phyloP scores from a whole-genome alignment of 192 early-diverging fungal species.

The Coemansia sp. region DNA sequence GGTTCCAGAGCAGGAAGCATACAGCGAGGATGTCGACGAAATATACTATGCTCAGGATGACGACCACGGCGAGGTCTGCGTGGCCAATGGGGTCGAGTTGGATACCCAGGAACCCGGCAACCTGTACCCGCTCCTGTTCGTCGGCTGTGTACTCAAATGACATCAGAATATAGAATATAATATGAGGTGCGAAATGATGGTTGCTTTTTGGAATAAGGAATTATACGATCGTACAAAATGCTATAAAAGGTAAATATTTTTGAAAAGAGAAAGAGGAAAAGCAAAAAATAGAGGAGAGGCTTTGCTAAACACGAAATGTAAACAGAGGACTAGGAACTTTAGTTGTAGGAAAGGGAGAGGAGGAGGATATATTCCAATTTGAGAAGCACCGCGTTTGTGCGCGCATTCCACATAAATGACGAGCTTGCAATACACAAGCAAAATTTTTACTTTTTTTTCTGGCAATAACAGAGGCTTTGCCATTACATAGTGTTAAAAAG shows the following conservation, averaged over 20 bases:
- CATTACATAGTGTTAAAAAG: too few relatives aligned
- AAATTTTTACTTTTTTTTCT: too few relatives aligned
- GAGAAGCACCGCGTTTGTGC: background rate
- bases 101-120: conserved; percentile 32
- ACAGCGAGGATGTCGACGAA: conserved; percentile 31
- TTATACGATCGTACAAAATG: background rate
- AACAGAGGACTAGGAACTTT: background rate
- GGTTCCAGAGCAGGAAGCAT: conserved; percentile 42
- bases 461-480: too few relatives aligned
- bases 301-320: background rate
- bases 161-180: conserved; percentile 17
- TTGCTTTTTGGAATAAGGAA: background rate
- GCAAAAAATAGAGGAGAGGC: conserved; percentile 3
- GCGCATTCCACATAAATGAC: background rate
- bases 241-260: background rate
- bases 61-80: conserved; percentile 33
- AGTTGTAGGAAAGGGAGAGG: too few relatives aligned
- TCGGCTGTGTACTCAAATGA: conserved; percentile 30
- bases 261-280: background rate
- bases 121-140: conserved; percentile 20
- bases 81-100: conserved; percentile 43
- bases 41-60: conserved; percentile 27
- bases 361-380: background rate
- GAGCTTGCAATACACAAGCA: too few relatives aligned
- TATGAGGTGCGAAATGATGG: background rate